A percentile compares a stretch with the other conserved stretches of the same genome.
Evolutionary conservation across 495 filamentous ascomycete genomes (phyloP).

Genomic region (Lepidopterella palustris): DNA sequence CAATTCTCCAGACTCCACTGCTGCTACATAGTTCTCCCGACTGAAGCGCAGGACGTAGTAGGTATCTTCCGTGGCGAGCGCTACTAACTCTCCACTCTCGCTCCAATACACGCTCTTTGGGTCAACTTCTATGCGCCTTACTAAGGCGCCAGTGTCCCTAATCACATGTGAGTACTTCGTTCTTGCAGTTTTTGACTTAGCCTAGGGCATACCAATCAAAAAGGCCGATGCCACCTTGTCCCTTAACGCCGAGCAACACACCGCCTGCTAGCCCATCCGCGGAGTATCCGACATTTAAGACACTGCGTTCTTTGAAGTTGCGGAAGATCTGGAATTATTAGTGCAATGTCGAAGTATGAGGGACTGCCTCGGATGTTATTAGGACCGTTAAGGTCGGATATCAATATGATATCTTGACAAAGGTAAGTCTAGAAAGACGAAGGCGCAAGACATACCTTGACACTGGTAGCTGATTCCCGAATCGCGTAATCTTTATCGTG

Average conservation of each 20-base stretch:
- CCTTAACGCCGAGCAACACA: constrained; percentile 89
- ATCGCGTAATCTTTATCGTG: constrained; percentile 99
- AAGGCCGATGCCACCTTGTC: constrained; percentile 87
- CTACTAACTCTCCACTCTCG: constrained; percentile 87
- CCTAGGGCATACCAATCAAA: constrained; percentile 87
- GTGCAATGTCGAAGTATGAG: too few relatives aligned
- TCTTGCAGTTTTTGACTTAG: too few relatives aligned
- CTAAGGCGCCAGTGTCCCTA: constrained; percentile 67
- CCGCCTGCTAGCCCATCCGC: constrained; percentile 87
- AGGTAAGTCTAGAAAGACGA: background rate
- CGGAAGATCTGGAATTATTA: constrained; percentile 57
- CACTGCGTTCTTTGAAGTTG: constrained; percentile 88
- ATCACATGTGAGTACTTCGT: background rate
- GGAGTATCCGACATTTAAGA: constrained; percentile 88
- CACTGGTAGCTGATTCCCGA: constrained; percentile 82
- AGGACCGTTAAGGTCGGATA: too few relatives aligned
- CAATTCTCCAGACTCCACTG: constrained; percentile 68
- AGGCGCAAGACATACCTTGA: constrained; percentile 49
- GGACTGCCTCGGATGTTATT: too few relatives aligned
- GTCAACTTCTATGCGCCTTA: constrained; percentile 92
- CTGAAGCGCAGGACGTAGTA: constrained; percentile 93
- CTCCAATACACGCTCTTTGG: constrained; percentile 90
- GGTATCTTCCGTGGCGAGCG: constrained; percentile 88
- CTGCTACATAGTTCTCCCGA: constrained; percentile 76
- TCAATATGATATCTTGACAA: too few relatives aligned